phyloP scores from a whole-genome alignment of 2,329 filamentous ascomycete species.

The Passalora sequoiae region DNA sequence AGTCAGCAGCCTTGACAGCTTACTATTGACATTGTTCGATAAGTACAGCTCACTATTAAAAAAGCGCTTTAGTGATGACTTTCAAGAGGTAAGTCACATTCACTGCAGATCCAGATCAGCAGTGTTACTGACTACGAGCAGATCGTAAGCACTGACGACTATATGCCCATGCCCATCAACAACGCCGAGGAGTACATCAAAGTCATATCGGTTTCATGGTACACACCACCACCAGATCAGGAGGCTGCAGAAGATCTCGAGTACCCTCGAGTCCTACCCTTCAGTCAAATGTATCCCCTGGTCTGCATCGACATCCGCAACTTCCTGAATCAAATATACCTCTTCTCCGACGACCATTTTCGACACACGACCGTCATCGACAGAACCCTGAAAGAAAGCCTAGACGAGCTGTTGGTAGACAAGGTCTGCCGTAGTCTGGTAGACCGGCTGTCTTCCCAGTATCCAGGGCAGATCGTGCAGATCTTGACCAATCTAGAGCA shows the following conservation, averaged over 20 bases:
- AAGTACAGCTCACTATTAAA: constrained; percentile 92
- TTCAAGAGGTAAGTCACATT: constrained; percentile 65
- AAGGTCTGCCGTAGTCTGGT: constrained; percentile 90
- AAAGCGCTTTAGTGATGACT: constrained; percentile 87
- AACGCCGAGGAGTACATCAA: constrained; percentile 89
- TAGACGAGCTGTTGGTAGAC: constrained; percentile 90
- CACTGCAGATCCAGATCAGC: neutral
- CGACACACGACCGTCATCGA: constrained; percentile 86
- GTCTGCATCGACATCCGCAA: constrained; percentile 98
- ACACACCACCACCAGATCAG: constrained; percentile 62
- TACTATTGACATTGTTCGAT: constrained; percentile 83
- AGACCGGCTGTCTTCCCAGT: constrained; percentile 82
- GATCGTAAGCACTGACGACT: constrained; percentile 86
- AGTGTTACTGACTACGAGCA: constrained; percentile 25
- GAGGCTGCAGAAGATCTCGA: constrained; percentile 68
- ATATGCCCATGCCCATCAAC: constrained; percentile 98
- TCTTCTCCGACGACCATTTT: constrained; percentile 95
- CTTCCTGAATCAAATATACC: constrained; percentile 96
- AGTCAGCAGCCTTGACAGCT: constrained; percentile 71
- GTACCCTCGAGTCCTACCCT: constrained; percentile 89
- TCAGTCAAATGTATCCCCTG: constrained; percentile 97
- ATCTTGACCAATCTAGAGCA: constrained; percentile 97
- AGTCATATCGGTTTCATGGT: constrained; percentile 94
- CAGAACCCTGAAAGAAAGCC: constrained; percentile 75
- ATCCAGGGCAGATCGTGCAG: constrained; percentile 95